Evolutionary conservation across 192 early-diverging fungal genomes (phyloP).

Genomic region (Thoreauomyces humboldtii): DNA sequence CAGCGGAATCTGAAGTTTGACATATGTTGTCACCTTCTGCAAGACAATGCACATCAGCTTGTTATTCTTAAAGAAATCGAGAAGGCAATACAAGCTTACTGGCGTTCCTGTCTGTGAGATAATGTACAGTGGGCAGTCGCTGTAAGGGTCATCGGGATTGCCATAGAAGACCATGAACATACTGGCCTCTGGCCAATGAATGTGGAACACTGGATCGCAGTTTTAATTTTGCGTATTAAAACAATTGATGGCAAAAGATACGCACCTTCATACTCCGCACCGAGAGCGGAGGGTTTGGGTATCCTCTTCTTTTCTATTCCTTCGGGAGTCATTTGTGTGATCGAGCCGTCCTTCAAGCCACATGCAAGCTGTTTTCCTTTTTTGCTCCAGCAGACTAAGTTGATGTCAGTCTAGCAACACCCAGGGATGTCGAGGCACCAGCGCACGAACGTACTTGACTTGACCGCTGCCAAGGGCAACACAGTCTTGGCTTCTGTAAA

Average conservation of each 20-base stretch:
- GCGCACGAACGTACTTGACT: background rate
- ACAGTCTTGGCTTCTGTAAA: constrained; percentile 5
- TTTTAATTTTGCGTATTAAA: no score
- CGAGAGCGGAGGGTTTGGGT: constrained; percentile 45
- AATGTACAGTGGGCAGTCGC: no score
- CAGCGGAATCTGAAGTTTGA: constrained; percentile 54
- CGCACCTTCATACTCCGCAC: no score
- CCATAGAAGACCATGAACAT: constrained; percentile 70
- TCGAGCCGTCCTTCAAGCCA: constrained; percentile 56
- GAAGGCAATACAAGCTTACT: background rate
- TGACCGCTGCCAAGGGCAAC: constrained; percentile 39
- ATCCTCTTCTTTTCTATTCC: constrained; percentile 62
- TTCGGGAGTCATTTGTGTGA: constrained; percentile 62
- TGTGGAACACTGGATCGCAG: constrained; percentile 51
- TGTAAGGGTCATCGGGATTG: constrained; percentile 36
- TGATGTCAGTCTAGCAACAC: background rate
- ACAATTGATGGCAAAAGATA: no score
- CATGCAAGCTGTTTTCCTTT: constrained; percentile 89
- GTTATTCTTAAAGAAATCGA: no score
- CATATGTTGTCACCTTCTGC: constrained; percentile 43
- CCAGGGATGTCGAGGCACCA: background rate
- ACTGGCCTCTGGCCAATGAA: constrained; percentile 76
- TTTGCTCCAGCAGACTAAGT: constrained; percentile 71
- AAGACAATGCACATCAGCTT: no score
- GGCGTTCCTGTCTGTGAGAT: constrained; percentile 45